Percentiles rank a stretch among this genome's conserved stretches.
phyloP scores from a whole-genome alignment of 1,284 basidiomycete genomes.

The Cerrena zonata region DNA sequence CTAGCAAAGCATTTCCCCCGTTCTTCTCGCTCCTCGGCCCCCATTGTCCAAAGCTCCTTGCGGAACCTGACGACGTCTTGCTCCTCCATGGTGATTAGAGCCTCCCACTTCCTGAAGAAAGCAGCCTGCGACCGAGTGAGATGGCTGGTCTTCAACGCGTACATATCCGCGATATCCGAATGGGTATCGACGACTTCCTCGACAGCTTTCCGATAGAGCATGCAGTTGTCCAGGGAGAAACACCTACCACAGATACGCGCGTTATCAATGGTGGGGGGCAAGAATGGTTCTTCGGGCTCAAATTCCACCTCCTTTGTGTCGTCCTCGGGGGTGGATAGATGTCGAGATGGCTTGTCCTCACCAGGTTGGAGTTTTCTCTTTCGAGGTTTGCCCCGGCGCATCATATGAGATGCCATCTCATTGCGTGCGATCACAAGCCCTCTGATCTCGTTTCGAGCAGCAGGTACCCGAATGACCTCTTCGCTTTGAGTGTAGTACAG shows the following conservation, averaged over 20 bases:
- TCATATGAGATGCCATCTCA: slow-evolving; percentile 77
- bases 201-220: slow-evolving; percentile 86
- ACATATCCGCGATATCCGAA: slow-evolving; percentile 74
- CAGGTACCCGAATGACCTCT: slow-evolving; percentile 78
- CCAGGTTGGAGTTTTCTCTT: neutral
- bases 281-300: slow-evolving; percentile 40
- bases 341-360: neutral
- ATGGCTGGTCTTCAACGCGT: slow-evolving; percentile 75
- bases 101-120: slow-evolving; percentile 92
- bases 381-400: slow-evolving; percentile 23
- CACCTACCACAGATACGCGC: slow-evolving; percentile 75
- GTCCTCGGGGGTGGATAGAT: neutral
- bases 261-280: slow-evolving; percentile 86
- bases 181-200: slow-evolving; percentile 54
- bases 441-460: slow-evolving; percentile 76
- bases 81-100: slow-evolving; percentile 83
- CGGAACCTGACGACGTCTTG: slow-evolving; percentile 77
- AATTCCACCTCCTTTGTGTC: neutral
- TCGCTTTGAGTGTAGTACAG: slow-evolving; percentile 92
- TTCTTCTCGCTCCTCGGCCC: slow-evolving; percentile 71
- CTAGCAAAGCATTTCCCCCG: slow-evolving; percentile 75
- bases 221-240: slow-evolving; percentile 81
- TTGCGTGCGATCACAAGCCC: slow-evolving; percentile 81
- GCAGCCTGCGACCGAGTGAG: slow-evolving; percentile 61
- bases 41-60: slow-evolving; percentile 92